A percentile compares a stretch with the other conserved stretches of the same genome.
Evolutionary conservation across 2,329 filamentous ascomycete genomes (phyloP).

Genomic region (Paraphoma chrysanthemicola): DNA sequence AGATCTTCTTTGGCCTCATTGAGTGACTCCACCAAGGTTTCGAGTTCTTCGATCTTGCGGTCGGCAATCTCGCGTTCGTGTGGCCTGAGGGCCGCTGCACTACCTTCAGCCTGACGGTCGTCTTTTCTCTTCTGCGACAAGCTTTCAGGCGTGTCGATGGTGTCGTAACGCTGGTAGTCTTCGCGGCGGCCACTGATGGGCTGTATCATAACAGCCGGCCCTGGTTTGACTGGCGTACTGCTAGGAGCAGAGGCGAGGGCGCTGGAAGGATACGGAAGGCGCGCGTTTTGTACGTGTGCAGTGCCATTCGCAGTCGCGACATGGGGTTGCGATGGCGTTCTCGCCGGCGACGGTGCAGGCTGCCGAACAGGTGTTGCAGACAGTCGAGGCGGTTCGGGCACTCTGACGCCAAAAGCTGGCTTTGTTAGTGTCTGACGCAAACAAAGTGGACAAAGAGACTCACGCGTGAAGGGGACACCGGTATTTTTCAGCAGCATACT

Average conservation of each 20-base stretch:
- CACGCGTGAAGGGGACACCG: slow-evolving; percentile 46
- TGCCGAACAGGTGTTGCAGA: slow-evolving; percentile 14
- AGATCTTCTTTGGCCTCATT: slow-evolving; percentile 79
- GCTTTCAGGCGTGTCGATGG: slow-evolving; percentile 39
- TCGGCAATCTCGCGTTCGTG: slow-evolving; percentile 86
- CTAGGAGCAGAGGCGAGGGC: slow-evolving; percentile 18
- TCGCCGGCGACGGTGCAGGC: slow-evolving; percentile 17
- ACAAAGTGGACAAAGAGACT: slow-evolving; percentile 5
- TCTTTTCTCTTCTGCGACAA: slow-evolving; percentile 60
- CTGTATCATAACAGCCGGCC: slow-evolving; percentile 58
- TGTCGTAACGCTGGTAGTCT: slow-evolving; percentile 50
- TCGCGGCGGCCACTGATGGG: slow-evolving; percentile 49
- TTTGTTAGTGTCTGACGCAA: slow-evolving; percentile 16
- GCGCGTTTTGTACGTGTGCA: slow-evolving; percentile 20
- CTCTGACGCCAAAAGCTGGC: slow-evolving; percentile 20
- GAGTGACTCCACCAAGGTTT: slow-evolving; percentile 72
- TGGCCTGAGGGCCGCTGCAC: slow-evolving; percentile 66
- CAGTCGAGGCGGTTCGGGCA: slow-evolving; percentile 16
- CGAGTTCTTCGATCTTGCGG: slow-evolving; percentile 72
- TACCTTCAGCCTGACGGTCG: slow-evolving; percentile 60
- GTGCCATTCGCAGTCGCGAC: slow-evolving; percentile 15
- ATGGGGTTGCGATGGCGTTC: slow-evolving; percentile 12
- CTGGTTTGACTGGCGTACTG: slow-evolving; percentile 28
- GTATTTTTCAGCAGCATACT: slow-evolving; percentile 58
- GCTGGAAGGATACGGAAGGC: slow-evolving; percentile 18